These are phyloP conservation scores for Hippophae tibetana DNA, from an alignment of 306 rosid species.

Conservation along the genomic window DNA sequence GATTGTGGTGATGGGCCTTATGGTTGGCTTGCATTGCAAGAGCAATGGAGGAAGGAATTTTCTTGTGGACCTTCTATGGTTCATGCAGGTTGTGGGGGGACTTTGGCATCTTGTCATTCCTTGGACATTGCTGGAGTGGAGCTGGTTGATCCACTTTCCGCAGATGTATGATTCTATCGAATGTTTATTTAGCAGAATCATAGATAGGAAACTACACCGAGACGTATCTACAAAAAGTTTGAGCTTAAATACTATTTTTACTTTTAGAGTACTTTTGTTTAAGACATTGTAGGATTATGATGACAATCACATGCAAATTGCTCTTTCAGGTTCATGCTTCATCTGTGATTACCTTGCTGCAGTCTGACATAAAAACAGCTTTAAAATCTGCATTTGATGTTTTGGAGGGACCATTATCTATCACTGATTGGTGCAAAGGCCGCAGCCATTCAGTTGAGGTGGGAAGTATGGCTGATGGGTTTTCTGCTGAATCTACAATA, in stretches of 20 bases:
- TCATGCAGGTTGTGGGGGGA: conserved; percentile 98
- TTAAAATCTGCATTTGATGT: conserved; percentile 81
- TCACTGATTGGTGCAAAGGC: conserved; percentile 95
- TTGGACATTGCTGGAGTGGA: conserved; percentile 97
- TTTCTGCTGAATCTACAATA: conserved; percentile 73
- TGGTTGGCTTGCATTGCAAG: conserved; percentile 94
- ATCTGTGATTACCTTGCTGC: conserved; percentile 73
- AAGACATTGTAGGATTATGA: conserved; percentile 9
- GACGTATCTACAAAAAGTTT: not conserved
- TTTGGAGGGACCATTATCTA: conserved; percentile 85
- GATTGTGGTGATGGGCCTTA: conserved; percentile 97
- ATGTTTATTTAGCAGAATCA: too few relatives aligned
- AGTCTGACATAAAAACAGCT: conserved; percentile 86
- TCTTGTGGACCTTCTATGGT: conserved; percentile 96
- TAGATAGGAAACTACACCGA: too few relatives aligned
- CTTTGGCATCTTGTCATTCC: conserved; percentile 92
- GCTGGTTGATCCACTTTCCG: conserved; percentile 90
- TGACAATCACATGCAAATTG: conserved; percentile 12
- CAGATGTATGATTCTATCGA: conserved; percentile 60
- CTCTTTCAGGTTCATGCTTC: conserved; percentile 75
- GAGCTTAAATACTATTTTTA: not conserved
- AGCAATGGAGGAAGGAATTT: conserved; percentile 95
- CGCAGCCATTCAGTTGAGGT: conserved; percentile 62
- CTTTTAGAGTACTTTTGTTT: not conserved
- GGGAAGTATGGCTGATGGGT: conserved; percentile 58